phyloP scores from a whole-genome alignment of 257 asterid genomes.

The Linderniella brevidens region DNA sequence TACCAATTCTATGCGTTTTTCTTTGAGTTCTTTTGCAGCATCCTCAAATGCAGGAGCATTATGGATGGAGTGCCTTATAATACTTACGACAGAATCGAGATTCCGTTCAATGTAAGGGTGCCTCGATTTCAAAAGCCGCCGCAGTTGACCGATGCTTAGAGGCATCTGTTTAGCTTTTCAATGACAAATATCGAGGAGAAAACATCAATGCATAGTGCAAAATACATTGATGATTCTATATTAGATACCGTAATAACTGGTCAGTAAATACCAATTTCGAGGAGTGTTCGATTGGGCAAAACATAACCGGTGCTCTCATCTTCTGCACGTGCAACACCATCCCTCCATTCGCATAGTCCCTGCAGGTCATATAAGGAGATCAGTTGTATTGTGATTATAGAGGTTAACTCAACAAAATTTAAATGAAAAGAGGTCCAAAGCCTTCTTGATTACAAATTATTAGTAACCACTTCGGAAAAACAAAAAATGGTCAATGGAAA shows the following conservation, averaged over 20 bases:
- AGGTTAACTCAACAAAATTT: too few species aligned
- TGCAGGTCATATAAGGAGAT: conserved; percentile 11
- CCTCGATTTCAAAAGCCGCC: conserved; percentile 50
- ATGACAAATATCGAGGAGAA: conserved; percentile 10
- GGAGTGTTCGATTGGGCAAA: conserved; percentile 73
- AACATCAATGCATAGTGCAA: conserved; percentile 7
- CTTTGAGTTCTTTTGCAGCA: conserved; percentile 44
- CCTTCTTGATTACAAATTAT: too few species aligned
- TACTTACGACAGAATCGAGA: conserved; percentile 55
- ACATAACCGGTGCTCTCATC: conserved; percentile 98
- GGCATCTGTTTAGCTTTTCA: conserved; percentile 89
- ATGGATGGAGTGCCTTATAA: conserved; percentile 66
- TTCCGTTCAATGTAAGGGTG: conserved; percentile 73
- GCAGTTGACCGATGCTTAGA: conserved; percentile 42
- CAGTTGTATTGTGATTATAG: too few species aligned
- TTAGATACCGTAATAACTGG: background rate
- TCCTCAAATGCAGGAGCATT: conserved; percentile 67
- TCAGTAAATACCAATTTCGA: conserved; percentile 56
- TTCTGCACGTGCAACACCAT: conserved; percentile 87
- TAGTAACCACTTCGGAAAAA: too few species aligned
- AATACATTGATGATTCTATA: background rate
- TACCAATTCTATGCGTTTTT: conserved; percentile 43
- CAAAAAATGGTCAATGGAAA: too few species aligned
- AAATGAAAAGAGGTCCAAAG: too few species aligned
- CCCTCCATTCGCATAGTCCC: conserved; percentile 97